Base-by-base conservation (phyloP, 225 moss, liverwort and hornwort species). In the Thuidium tamariscinum region DNA sequence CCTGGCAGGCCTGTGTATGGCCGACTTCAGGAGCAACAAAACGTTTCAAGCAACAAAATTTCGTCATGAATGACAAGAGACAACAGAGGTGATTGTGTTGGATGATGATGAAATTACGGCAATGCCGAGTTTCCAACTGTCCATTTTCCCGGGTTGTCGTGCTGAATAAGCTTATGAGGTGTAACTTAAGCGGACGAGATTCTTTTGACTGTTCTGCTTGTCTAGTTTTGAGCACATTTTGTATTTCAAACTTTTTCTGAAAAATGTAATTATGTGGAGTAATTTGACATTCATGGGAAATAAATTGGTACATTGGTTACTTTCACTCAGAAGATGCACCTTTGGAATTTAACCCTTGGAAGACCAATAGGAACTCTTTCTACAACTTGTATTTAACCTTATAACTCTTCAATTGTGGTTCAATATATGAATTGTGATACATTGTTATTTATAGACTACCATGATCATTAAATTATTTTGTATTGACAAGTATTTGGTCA, bases 1-100 rank as follows among this genome's bases (percentile, higher is more conserved):
- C 51, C 55, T 89, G 87, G 87, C 89, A 91, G 84, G 84, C 81
- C 46, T 71, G 77, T 84, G 81, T 87, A 80, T 76, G 89, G 81
- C 84, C 57, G 49, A 66, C 18, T 81, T 65, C 77, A 76, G 71
- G 81, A 87, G 81, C 70, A 81, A 29, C 84, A 27, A 42, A 87
- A 54, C 76, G 37, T 55, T 78, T 36, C 84, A 70, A 42, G 86
- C 65, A 82, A 81, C 63, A 81, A 84, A 64, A 66, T 84, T 65
- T 41, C 44, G 19, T 80, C 84, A 73, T 89, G 89, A 91, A 65
- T 72, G 84, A 36, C 16, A 73, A 72, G 56, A 62, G 55, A 83
- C 69, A 72, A 78, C 39, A 46, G 49, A 72, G 69, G 79, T 22
- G 83, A 67, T 76, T 55, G 73, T 32, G 74, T 63, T 84, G 56